Evolutionary conservation across 257 asterid genomes (phyloP).

Genomic region (Echites panduratus): DNA sequence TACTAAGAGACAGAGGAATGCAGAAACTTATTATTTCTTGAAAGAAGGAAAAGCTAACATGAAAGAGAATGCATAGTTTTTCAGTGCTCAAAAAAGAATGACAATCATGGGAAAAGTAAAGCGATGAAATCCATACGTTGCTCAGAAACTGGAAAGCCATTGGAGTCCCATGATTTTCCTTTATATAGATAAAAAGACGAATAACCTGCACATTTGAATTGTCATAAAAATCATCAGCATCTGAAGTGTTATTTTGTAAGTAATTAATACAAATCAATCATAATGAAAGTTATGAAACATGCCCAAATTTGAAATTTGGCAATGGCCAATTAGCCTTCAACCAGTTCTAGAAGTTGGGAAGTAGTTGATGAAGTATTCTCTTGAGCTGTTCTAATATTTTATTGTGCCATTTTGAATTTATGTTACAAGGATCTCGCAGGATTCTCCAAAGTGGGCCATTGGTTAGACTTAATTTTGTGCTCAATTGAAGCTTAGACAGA

Average conservation of each 20-base stretch:
- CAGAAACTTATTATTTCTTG: not conserved
- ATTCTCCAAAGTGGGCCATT: not conserved
- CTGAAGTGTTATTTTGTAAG: conserved; percentile 5
- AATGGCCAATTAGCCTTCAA: not conserved
- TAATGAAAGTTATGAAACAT: not conserved
- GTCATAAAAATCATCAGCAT: conserved; percentile 3
- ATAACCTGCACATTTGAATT: conserved; percentile 57
- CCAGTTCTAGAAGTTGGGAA: not conserved
- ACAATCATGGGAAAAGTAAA: conserved; percentile 10
- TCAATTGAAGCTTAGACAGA: not conserved
- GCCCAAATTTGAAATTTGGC: not conserved
- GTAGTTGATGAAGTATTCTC: not conserved
- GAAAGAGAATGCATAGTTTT: not conserved
- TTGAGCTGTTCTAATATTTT: not conserved
- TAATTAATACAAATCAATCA: not conserved
- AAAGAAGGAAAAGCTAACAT: not conserved
- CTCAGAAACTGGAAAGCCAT: conserved; percentile 86
- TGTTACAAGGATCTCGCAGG: not conserved
- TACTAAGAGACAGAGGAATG: not conserved
- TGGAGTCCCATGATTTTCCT: conserved; percentile 74
- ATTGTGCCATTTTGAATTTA: not conserved
- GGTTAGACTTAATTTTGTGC: not conserved
- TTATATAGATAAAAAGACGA: conserved; percentile 71
- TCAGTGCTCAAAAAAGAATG: not conserved
- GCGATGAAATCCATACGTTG: conserved; percentile 57